Percentiles rank a stretch among this genome's conserved stretches.
Conservation (phyloP, 352 stramenopile species). For the Globisporangium viniferum region DNA sequence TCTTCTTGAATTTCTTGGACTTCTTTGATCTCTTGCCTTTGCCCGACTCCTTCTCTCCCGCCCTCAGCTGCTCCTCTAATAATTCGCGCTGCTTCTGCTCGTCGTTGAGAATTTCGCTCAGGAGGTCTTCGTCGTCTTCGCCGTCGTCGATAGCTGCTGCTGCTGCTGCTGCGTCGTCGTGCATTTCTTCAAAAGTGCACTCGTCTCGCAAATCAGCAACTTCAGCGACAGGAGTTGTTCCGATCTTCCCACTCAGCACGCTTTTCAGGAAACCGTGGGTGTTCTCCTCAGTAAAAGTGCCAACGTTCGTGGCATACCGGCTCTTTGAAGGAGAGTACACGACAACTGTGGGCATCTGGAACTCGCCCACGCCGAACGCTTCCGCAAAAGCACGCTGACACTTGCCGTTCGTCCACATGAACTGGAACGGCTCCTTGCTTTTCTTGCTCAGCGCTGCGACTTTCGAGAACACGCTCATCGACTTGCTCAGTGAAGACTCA, state of each 20-base stretch:
- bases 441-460: conserved; percentile 51
- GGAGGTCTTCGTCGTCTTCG: conserved; percentile 56
- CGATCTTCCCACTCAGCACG: conserved; percentile 64
- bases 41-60: conserved; percentile 29
- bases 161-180: conserved; percentile 23
- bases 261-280: conserved; percentile 50
- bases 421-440: conserved; percentile 55
- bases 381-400: conserved; percentile 69
- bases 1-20: conserved; percentile 49
- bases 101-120: conserved; percentile 72
- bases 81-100: conserved; percentile 56
- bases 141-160: conserved; percentile 28
- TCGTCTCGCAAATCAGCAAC: conserved; percentile 43
- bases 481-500: conserved; percentile 43
- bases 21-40: conserved; percentile 32
- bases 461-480: conserved; percentile 32
- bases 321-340: conserved; percentile 76
- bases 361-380: conserved; percentile 63
- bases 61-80: conserved; percentile 47
- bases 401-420: conserved; percentile 76
- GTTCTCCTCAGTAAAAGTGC: conserved; percentile 63
- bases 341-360: conserved; percentile 73
- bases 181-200: conserved; percentile 46
- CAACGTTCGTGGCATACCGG: conserved; percentile 69
- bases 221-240: conserved; percentile 42